Conservation (phyloP, 768 basidiomycete genomes). For the Bullera alba region DNA sequence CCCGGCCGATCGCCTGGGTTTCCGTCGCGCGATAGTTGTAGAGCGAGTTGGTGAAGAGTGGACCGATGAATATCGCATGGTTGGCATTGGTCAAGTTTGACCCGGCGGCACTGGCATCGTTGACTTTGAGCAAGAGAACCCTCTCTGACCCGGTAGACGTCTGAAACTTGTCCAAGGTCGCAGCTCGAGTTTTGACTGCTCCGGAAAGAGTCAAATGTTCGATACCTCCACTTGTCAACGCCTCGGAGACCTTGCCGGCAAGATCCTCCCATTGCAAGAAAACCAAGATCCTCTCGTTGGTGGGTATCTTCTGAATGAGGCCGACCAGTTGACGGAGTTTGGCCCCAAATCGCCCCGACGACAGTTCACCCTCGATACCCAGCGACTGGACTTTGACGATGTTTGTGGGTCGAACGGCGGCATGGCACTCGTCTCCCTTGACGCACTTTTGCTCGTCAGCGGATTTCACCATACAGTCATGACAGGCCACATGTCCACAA, state of each 20-base stretch:
- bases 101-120: slow-evolving; percentile 59
- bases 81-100: slow-evolving; percentile 83
- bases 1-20: slow-evolving; percentile 46
- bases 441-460: slow-evolving; percentile 78
- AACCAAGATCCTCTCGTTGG: slow-evolving; percentile 73
- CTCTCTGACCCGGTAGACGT: slow-evolving; percentile 59
- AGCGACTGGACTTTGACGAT: slow-evolving; percentile 39
- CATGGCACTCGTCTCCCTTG: slow-evolving; percentile 64
- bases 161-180: slow-evolving; percentile 79
- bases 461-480: slow-evolving; percentile 61
- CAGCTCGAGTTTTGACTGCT: slow-evolving; percentile 66
- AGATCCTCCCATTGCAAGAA: slow-evolving; percentile 96
- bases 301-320: slow-evolving; percentile 70
- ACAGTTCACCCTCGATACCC: slow-evolving; percentile 38
- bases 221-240: slow-evolving; percentile 64
- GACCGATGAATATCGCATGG: slow-evolving; percentile 90
- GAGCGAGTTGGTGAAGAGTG: slow-evolving; percentile 75
- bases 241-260: slow-evolving; percentile 82
- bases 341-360: slow-evolving; percentile 39
- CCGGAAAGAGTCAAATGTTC: slow-evolving; percentile 75
- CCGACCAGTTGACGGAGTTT: slow-evolving; percentile 55
- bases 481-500: slow-evolving; percentile 83
- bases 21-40: slow-evolving; percentile 74
- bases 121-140: slow-evolving; percentile 80
- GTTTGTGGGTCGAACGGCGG: slow-evolving; percentile 58